Evolutionary conservation across 108 stramenopile genomes (phyloP), one percentile per base, ranked within the genome.

Genomic region (Cylindrotheca closterium): DNA sequence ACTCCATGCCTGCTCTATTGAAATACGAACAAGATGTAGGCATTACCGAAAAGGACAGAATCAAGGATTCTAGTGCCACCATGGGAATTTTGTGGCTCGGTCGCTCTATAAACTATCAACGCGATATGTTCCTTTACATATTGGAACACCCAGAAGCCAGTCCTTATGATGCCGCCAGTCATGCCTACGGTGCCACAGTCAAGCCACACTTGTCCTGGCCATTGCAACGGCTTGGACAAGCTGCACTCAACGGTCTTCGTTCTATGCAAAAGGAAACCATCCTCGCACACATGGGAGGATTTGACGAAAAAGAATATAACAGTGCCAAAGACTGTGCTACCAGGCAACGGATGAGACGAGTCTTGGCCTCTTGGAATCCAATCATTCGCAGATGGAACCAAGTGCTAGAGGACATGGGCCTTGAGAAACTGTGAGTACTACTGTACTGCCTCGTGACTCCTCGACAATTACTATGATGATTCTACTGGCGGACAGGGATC

Each of bases 41-140:
- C 4, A 60, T 77, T 47, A 80, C 81, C 63, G 15, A n/a, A 22
- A 33, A 53, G 21, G 56, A 58, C 17, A 28, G 34, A n/a, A 57
- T 86, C 3, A 54, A 73, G 21, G 85, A 86, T 47, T 73, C 68
- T 23, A 82, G 81, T 10, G 85, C 77, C 12, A 81, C 85, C 26
- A 78, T 86, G 55, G 85, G 85, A 23, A 49, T 86, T 0, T 47
- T 86, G 25, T 86, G 85, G 85, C 74, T 86, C 28, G 79, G 81
- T 0, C 76, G 85, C 2, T 70, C 78, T 10, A 42, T 86, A 1
- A 65, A 67, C n/a, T 86, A 82, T 63, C 81, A 86, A 54, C 42
- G 63, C 21, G 64, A 82, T 28, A 54, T 80, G 73, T 86, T 65
- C 55, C 55, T 30, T 10, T 69, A 64, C 15, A 64, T 85, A 0